Percentiles rank a stretch among this genome's conserved stretches.
These are phyloP conservation scores for Fusarium temperatum DNA, from an alignment of 2,329 filamentous ascomycete species.

Conservation along the genomic window DNA sequence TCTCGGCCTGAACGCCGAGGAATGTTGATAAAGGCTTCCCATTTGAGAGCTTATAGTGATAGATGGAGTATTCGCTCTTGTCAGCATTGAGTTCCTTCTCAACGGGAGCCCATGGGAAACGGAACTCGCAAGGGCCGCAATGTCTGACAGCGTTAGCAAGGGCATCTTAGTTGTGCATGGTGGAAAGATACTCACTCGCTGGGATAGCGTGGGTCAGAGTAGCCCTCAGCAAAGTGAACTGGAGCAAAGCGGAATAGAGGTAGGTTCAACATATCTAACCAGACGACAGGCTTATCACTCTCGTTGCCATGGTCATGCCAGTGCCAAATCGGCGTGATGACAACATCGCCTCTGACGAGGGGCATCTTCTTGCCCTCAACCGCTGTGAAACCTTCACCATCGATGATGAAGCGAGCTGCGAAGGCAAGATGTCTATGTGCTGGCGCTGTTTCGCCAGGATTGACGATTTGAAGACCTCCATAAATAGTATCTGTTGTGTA, in stretches of 20 bases:
- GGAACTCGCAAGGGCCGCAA: conserved; percentile 51
- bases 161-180: fast-evolving
- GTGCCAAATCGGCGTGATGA: conserved; percentile 66
- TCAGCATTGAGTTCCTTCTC: conserved; percentile 49
- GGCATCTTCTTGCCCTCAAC: conserved; percentile 63
- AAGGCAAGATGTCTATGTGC: conserved; percentile 66
- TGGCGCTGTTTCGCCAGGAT: conserved; percentile 63
- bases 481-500: conserved; percentile 61
- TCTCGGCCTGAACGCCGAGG: conserved; percentile 59
- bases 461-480: conserved; percentile 64
- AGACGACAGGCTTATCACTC: conserved; percentile 62
- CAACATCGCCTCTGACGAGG: conserved; percentile 63
- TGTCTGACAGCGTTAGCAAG: conserved; percentile 13
- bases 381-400: conserved; percentile 65
- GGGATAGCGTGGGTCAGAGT: conserved; percentile 57
- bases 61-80: conserved; percentile 42
- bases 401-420: conserved; percentile 66
- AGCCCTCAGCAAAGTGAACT: conserved; percentile 65
- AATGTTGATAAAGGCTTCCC: conserved; percentile 52
- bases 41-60: conserved; percentile 48
- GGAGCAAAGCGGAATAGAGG: conserved; percentile 60
- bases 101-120: conserved; percentile 56
- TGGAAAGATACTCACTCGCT: conserved; percentile 46
- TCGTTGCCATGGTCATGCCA: conserved; percentile 70
- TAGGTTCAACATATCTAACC: conserved; percentile 66